Conservation (phyloP, 2,329 filamentous ascomycete genomes). For the Phialophora expanda region DNA sequence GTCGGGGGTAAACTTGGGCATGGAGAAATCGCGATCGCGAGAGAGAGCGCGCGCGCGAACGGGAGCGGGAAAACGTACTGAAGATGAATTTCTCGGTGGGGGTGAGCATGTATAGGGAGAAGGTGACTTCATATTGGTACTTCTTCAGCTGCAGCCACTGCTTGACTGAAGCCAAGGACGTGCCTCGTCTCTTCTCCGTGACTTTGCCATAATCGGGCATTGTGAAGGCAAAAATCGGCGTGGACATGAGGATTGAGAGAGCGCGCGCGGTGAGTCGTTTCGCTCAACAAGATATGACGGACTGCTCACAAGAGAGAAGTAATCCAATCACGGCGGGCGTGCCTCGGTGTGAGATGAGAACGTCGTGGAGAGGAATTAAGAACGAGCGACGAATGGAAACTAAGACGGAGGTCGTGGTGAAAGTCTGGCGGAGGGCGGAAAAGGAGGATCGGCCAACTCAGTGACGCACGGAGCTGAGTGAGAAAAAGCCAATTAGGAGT, state of each 20-base stretch:
- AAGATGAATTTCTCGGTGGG: conserved; percentile 96
- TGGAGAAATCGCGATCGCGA: not conserved
- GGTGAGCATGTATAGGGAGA: conserved; percentile 95
- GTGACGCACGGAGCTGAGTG: conserved; percentile 3
- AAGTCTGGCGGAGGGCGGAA: conserved; percentile 6
- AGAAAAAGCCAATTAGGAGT: not conserved
- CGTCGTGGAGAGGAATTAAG: conserved; percentile 6
- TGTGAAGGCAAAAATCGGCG: conserved; percentile 16
- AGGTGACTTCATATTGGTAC: conserved; percentile 98
- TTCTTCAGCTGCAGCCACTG: conserved; percentile 93
- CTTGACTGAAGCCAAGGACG: conserved; percentile 61
- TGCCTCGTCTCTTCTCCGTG: conserved; percentile 25
- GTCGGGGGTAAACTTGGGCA: not conserved
- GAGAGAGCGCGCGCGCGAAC: not conserved
- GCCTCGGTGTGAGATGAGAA: conserved; percentile 2
- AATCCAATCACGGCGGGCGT: not conserved
- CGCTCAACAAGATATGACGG: not conserved
- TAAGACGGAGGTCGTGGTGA: not conserved
- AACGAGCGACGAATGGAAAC: conserved; percentile 14
- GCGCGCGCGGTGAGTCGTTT: not conserved
- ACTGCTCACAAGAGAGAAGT: not conserved
- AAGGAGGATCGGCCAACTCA: conserved; percentile 14
- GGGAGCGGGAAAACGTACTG: conserved; percentile 65
- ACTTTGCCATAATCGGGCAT: conserved; percentile 32
- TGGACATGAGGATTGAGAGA: conserved; percentile 17